A percentile compares a stretch with the other conserved stretches of the same genome.
These are phyloP conservation scores for Saturnispora bothae DNA, from an alignment of 805 yeast species.

Conservation along the genomic window DNA sequence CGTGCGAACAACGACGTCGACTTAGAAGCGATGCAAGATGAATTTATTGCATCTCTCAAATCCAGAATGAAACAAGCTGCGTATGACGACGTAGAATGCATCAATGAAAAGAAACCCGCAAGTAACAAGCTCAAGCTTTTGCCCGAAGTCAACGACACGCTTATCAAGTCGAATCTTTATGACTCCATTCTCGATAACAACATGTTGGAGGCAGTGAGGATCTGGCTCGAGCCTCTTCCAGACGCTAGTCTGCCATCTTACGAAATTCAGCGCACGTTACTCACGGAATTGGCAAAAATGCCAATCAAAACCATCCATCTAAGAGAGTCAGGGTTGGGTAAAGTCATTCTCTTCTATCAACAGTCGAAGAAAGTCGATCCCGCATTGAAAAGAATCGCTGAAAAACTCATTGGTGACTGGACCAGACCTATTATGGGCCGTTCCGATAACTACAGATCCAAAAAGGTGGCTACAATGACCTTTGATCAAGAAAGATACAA, in stretches of 20 bases:
- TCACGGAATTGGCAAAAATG: constrained; percentile 58
- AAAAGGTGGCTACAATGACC: constrained; percentile 55
- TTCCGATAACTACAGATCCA: constrained; percentile 87
- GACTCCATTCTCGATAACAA: constrained; percentile 92
- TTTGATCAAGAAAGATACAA: constrained; percentile 52
- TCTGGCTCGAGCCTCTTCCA: constrained; percentile 97
- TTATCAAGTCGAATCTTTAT: constrained; percentile 75
- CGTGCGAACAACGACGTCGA: constrained; percentile 77
- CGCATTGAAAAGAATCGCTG: constrained; percentile 76
- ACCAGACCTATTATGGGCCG: constrained; percentile 96
- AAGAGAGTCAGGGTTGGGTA: constrained; percentile 90
- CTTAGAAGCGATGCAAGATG: constrained; percentile 91
- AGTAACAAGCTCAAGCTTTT: constrained; percentile 68
- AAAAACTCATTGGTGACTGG: constrained; percentile 91
- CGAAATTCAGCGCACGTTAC: constrained; percentile 84
- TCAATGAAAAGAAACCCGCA: constrained; percentile 57
- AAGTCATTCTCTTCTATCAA: constrained; percentile 87
- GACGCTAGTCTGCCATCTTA: constrained; percentile 97
- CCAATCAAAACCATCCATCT: constrained; percentile 95
- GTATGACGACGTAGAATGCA: constrained; percentile 51
- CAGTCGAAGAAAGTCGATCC: constrained; percentile 84
- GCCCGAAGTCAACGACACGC: constrained; percentile 64
- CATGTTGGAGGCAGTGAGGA: constrained; percentile 80
- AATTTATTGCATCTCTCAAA: constrained; percentile 67
- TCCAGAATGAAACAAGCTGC: constrained; percentile 88